Evolutionary conservation across 164 flowering plant species (phyloP).

Genomic region (Houttuynia cordata): DNA sequence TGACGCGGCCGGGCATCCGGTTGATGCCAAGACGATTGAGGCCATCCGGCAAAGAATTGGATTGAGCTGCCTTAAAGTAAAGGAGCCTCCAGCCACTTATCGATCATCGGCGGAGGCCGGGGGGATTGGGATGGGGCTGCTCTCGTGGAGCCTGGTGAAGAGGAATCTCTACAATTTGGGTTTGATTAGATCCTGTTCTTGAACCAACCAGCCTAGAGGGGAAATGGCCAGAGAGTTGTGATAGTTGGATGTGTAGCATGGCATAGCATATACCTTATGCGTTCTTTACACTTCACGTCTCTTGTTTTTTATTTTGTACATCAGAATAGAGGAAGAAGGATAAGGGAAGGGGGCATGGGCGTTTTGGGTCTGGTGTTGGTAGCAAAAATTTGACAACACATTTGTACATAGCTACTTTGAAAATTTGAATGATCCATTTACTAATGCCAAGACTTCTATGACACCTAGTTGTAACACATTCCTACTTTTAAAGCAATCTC

Average conservation of each 20-base stretch:
- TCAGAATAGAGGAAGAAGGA: constrained; percentile 1
- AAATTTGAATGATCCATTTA: background rate
- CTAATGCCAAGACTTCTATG: background rate
- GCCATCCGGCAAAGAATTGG: constrained; percentile 58
- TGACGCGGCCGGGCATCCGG: constrained; percentile 47
- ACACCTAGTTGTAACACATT: background rate
- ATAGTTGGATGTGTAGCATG: background rate
- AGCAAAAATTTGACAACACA: background rate
- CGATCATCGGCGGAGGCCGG: constrained; percentile 24
- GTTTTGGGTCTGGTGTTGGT: constrained; percentile 5
- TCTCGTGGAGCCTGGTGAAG: constrained; percentile 68
- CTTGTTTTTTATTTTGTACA: constrained; percentile 8
- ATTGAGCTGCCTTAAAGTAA: constrained; percentile 42
- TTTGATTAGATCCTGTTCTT: constrained; percentile 70
- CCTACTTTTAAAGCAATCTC: background rate
- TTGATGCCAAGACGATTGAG: constrained; percentile 53
- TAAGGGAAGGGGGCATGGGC: constrained; percentile 13
- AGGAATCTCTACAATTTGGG: constrained; percentile 85
- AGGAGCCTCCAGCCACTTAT: constrained; percentile 40
- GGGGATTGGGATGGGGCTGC: constrained; percentile 54
- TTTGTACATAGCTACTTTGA: background rate
- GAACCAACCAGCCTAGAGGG: background rate
- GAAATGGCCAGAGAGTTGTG: background rate
- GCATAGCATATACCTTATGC: constrained; percentile 14
- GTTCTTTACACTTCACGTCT: background rate